Conservation (phyloP, 176 grass and related monocot species). For the Melocanna baccifera region DNA sequence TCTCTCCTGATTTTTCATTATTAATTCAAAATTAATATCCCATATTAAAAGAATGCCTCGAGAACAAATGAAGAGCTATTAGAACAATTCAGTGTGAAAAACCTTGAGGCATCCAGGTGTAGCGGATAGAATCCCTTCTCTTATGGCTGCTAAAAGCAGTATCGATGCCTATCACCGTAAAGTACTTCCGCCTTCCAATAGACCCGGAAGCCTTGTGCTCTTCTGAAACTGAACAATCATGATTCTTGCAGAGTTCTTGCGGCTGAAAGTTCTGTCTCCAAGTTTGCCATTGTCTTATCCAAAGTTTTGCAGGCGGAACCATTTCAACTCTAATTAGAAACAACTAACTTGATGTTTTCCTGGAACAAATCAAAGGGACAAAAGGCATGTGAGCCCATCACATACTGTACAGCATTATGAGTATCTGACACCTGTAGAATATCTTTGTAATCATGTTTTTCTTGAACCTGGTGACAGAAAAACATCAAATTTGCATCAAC, state of each 20-base stretch:
- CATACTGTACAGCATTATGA: conserved; percentile 48
- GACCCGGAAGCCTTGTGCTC: conserved; percentile 49
- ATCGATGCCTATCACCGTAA: conserved; percentile 93
- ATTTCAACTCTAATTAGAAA: conserved; percentile 14
- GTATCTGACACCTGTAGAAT: conserved; percentile 28
- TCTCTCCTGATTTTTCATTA: conserved; percentile 55
- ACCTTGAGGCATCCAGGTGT: conserved; percentile 94
- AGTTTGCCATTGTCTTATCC: conserved; percentile 71
- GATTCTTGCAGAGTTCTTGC: conserved; percentile 73
- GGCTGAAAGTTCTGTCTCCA: conserved; percentile 83
- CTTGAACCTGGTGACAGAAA: conserved; percentile 31
- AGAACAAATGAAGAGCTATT: neutral
- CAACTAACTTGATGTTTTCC: neutral
- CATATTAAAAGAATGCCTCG: neutral
- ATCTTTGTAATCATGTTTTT: conserved; percentile 39
- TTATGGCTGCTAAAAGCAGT: conserved; percentile 90
- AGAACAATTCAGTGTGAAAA: neutral
- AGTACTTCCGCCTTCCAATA: conserved; percentile 54
- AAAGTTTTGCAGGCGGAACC: conserved; percentile 38
- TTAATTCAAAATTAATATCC: conserved; percentile 4
- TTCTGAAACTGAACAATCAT: conserved; percentile 66
- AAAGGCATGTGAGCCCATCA: conserved; percentile 3
- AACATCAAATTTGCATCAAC: conserved; percentile 20
- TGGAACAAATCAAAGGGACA: neutral
- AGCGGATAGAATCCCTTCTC: conserved; percentile 85